phyloP scores from a whole-genome alignment of 495 filamentous ascomycete genomes.

The Penicillium nucicola region DNA sequence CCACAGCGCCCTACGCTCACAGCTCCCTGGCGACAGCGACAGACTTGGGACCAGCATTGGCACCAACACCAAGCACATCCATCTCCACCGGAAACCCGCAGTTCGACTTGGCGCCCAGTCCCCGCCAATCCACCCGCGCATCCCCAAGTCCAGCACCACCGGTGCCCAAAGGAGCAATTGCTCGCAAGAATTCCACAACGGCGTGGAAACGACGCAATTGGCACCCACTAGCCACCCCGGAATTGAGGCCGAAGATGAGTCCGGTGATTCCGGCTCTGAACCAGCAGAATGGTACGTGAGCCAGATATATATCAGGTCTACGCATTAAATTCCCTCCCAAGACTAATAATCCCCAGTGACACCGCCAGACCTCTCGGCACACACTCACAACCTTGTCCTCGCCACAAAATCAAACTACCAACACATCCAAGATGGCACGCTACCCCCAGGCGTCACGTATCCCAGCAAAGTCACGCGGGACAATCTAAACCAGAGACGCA shows the following conservation, averaged over 20 bases:
- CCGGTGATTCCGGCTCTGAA: neutral
- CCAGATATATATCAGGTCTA: too few relatives aligned
- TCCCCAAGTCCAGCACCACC: neutral
- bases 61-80: neutral
- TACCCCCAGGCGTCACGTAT: neutral
- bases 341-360: too few relatives aligned
- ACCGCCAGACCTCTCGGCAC: neutral
- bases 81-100: neutral
- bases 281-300: neutral
- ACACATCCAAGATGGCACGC: neutral
- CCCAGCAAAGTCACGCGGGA: neutral
- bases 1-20: too few relatives aligned
- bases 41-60: too few relatives aligned
- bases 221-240: neutral
- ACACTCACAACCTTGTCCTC: neutral
- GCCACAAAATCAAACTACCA: neutral
- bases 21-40: too few relatives aligned
- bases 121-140: neutral
- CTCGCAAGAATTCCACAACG: neutral
- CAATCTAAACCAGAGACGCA: neutral
- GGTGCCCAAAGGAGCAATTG: neutral
- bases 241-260: neutral
- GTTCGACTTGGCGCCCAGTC: neutral
- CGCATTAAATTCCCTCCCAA: too few relatives aligned
- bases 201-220: neutral